Evolutionary conservation across 129 eudicot genomes (phyloP).

Genomic region (Lactuca sativa): DNA sequence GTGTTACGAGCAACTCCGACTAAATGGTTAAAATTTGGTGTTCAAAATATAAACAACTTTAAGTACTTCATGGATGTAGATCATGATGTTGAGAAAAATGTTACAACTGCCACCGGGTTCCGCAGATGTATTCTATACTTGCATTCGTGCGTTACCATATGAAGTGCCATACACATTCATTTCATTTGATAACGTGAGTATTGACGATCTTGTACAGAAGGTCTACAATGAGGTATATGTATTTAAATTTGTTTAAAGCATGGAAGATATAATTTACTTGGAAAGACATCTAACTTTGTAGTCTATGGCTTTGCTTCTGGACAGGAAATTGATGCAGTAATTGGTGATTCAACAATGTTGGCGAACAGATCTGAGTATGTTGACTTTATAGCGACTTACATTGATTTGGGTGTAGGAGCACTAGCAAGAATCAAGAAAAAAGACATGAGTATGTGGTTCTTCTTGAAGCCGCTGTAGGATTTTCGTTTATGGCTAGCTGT

Average conservation of each 20-base stretch:
- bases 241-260: background rate
- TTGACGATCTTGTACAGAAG: conserved; percentile 26
- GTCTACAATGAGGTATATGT: conserved; percentile 38
- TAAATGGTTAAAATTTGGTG: conserved; percentile 34
- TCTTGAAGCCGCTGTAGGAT: conserved; percentile 35
- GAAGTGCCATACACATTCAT: conserved; percentile 28
- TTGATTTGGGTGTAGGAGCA: conserved; percentile 37
- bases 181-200: conserved; percentile 28
- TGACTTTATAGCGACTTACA: conserved; percentile 43
- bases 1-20: conserved; percentile 10
- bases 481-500: conserved; percentile 26
- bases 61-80: conserved; percentile 21
- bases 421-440: conserved; percentile 20
- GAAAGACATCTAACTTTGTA: background rate
- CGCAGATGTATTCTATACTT: conserved; percentile 43
- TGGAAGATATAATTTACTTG: too few relatives aligned
- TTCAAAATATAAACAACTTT: conserved; percentile 20
- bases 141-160: conserved; percentile 32
- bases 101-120: conserved; percentile 35
- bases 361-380: conserved; percentile 40
- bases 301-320: background rate
- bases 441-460: conserved; percentile 34
- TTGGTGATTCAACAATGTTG: conserved; percentile 2
- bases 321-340: too few relatives aligned
- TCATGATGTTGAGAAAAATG: conserved; percentile 14